phyloP scores from a whole-genome alignment of 768 basidiomycete genomes.

The Leccinum subgranulosum region DNA sequence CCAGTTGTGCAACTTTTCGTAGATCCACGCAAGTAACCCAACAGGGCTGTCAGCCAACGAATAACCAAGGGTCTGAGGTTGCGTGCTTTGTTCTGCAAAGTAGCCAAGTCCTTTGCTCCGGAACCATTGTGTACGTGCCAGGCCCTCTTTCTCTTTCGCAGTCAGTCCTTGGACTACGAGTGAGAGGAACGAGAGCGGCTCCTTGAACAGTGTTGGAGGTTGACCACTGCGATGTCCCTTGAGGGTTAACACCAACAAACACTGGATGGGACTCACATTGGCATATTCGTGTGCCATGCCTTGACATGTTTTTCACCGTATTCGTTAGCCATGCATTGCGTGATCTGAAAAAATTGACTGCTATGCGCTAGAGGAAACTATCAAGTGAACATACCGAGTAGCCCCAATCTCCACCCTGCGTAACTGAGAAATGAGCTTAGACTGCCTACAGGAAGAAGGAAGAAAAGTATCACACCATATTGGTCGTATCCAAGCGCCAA shows the following conservation, averaged over 20 bases:
- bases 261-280: slow-evolving; percentile 32
- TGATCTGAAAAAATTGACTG: slow-evolving; percentile 29
- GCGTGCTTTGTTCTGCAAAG: slow-evolving; percentile 32
- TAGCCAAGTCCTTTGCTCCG: slow-evolving; percentile 30
- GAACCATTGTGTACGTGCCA: slow-evolving; percentile 21
- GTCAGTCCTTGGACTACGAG: slow-evolving; percentile 30
- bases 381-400: slow-evolving; percentile 23
- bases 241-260: neutral
- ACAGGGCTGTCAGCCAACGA: slow-evolving; percentile 54
- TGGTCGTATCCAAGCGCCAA: slow-evolving; percentile 45
- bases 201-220: slow-evolving; percentile 19
- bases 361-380: neutral
- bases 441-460: neutral
- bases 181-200: slow-evolving; percentile 29
- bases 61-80: slow-evolving; percentile 55
- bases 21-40: slow-evolving; percentile 53
- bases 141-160: slow-evolving; percentile 22
- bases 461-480: slow-evolving; percentile 36
- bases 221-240: slow-evolving; percentile 12
- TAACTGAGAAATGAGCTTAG: slow-evolving; percentile 31
- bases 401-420: slow-evolving; percentile 52
- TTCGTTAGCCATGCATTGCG: slow-evolving; percentile 28
- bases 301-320: slow-evolving; percentile 44
- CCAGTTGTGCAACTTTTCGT: slow-evolving; percentile 48
- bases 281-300: slow-evolving; percentile 52